Evolutionary conservation across 805 yeast species (phyloP).

Genomic region (Starmerella sp.): DNA sequence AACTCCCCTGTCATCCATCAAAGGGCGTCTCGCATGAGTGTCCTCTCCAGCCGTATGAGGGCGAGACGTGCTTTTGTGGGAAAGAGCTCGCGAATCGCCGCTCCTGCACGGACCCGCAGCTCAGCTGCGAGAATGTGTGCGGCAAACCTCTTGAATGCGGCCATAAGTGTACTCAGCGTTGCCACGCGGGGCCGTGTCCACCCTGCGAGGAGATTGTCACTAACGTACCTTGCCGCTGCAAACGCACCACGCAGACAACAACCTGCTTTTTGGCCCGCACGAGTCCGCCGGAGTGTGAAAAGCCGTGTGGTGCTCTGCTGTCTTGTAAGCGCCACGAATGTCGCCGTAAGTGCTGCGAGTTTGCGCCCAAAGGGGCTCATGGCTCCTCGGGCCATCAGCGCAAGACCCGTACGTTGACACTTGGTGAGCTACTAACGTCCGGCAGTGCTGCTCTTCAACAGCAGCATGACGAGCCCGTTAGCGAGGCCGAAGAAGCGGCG

Average conservation of each 20-base stretch:
- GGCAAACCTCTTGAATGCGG: constrained; percentile 13
- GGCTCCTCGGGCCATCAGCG: neutral
- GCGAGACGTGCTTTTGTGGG: constrained; percentile 23
- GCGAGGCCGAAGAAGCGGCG: constrained; percentile 20
- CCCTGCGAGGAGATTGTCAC: constrained; percentile 3
- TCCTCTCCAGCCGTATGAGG: constrained; percentile 8
- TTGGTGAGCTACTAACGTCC: neutral
- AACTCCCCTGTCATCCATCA: constrained; percentile 9
- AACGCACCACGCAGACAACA: constrained; percentile 21
- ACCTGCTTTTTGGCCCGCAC: neutral
- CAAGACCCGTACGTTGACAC: neutral
- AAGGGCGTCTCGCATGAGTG: constrained; percentile 9
- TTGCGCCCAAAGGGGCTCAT: neutral
- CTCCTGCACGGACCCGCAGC: constrained; percentile 14
- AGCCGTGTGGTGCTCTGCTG: constrained; percentile 4
- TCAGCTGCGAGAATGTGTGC: constrained; percentile 14
- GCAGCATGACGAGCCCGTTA: neutral
- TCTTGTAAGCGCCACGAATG: constrained; percentile 11
- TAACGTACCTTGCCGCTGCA: constrained; percentile 5
- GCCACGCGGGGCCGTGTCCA: constrained; percentile 11
- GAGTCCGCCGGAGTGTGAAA: neutral
- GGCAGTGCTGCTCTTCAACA: neutral
- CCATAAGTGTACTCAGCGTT: constrained; percentile 8
- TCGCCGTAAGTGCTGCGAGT: constrained; percentile 5
- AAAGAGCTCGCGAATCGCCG: constrained; percentile 3